phyloP scores from a whole-genome alignment of 768 basidiomycete species.

The Macrolepiota fuliginosa region DNA sequence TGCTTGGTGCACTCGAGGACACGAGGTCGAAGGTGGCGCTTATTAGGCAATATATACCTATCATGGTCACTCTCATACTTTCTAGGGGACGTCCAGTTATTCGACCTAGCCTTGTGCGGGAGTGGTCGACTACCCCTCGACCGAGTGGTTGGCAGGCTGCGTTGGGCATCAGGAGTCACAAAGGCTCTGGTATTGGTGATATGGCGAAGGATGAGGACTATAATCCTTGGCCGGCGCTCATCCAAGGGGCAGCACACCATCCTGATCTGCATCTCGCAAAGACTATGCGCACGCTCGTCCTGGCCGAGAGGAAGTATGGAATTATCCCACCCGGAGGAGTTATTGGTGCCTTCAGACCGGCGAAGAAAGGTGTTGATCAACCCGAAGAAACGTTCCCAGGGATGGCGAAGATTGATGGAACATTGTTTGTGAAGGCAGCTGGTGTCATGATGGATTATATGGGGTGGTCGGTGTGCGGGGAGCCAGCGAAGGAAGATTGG shows the following conservation, averaged over 20 bases:
- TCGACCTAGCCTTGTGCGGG: slow-evolving; percentile 44
- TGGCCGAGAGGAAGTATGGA: slow-evolving; percentile 48
- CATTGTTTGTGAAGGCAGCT: slow-evolving; percentile 55
- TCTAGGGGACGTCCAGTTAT: slow-evolving; percentile 56
- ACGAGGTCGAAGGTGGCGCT: slow-evolving; percentile 40
- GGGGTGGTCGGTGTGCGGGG: slow-evolving; percentile 55
- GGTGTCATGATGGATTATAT: slow-evolving; percentile 53
- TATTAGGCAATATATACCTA: slow-evolving; percentile 39
- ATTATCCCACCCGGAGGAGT: slow-evolving; percentile 34
- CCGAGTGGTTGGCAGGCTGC: slow-evolving; percentile 26
- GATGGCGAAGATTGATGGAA: slow-evolving; percentile 46
- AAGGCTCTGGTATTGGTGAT: slow-evolving; percentile 28
- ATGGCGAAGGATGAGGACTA: slow-evolving; percentile 32
- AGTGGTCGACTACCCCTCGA: slow-evolving; percentile 38
- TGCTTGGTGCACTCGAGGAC: slow-evolving; percentile 31
- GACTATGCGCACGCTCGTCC: slow-evolving; percentile 43
- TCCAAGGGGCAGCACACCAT: slow-evolving; percentile 43
- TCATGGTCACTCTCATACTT: slow-evolving; percentile 29
- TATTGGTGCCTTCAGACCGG: slow-evolving; percentile 37
- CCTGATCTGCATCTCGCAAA: slow-evolving; percentile 54
- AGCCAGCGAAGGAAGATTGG: slow-evolving; percentile 44
- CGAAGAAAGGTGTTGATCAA: slow-evolving; percentile 14
- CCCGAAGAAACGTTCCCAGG: slow-evolving; percentile 44
- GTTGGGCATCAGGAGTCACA: slow-evolving; percentile 13
- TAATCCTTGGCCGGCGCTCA: slow-evolving; percentile 53